Evolutionary conservation across 805 yeast genomes (phyloP).

Genomic region (Kuraishia molischiana): DNA sequence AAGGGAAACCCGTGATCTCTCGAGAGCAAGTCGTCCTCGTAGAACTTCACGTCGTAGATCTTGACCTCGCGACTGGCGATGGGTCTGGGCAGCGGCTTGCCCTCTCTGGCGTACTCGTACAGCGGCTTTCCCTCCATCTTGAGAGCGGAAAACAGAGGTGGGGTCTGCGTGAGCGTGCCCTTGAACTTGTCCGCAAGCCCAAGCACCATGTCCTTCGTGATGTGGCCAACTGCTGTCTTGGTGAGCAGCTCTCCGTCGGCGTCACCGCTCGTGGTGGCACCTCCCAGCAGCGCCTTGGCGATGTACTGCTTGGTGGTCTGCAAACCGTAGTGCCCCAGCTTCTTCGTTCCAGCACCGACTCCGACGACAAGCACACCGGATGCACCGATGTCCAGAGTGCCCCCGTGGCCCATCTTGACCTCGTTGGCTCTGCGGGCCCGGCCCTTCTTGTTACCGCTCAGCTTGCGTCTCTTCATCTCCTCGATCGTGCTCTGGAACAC

Average conservation of each 20-base stretch:
- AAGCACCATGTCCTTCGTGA: constrained; percentile 42
- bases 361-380: constrained; percentile 92
- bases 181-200: constrained; percentile 50
- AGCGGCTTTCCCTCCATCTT: constrained; percentile 92
- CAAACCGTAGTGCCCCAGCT: constrained; percentile 58
- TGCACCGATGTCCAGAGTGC: constrained; percentile 92
- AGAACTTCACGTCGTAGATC: constrained; percentile 43
- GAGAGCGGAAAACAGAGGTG: constrained; percentile 91
- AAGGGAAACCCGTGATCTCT: constrained; percentile 46
- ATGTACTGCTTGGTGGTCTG: constrained; percentile 75
- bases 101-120: constrained; percentile 89
- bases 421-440: constrained; percentile 45
- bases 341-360: constrained; percentile 86
- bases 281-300: constrained; percentile 79
- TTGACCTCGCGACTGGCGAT: constrained; percentile 69
- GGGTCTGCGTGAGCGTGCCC: constrained; percentile 82
- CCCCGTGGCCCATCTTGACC: constrained; percentile 96
- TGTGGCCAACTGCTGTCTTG: constrained; percentile 43
- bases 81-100: constrained; percentile 74
- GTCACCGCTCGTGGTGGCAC: constrained; percentile 90
- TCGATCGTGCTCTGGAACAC: constrained; percentile 46
- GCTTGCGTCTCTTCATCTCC: constrained; percentile 36
- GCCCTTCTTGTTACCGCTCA: constrained; percentile 28
- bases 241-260: constrained; percentile 75
- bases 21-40: constrained; percentile 41